phyloP scores from a whole-genome alignment of 805 yeast genomes.

The Sungouiozyma ichnusensis region DNA sequence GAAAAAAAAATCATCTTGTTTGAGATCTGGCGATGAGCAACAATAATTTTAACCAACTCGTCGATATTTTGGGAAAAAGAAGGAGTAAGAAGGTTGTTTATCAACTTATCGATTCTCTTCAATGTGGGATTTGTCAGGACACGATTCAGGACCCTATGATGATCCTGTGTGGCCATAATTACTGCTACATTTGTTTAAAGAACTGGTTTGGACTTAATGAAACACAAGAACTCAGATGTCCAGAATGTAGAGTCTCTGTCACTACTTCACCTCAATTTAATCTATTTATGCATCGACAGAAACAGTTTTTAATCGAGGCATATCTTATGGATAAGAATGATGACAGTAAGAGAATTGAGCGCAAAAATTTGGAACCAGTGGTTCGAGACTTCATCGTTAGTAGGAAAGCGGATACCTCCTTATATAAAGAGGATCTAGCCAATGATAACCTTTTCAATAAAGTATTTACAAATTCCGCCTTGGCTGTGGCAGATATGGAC shows the following conservation, averaged over 20 bases:
- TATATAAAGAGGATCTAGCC: constrained; percentile 14
- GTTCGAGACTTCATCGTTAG: constrained; percentile 3
- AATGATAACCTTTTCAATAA: constrained; percentile 37
- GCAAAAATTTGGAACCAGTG: background rate
- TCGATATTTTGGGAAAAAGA: constrained; percentile 6
- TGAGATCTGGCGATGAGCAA: background rate
- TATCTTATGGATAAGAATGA: constrained; percentile 11
- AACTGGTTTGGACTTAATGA: constrained; percentile 44
- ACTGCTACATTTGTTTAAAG: constrained; percentile 55
- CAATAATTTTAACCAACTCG: background rate
- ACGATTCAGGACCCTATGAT: constrained; percentile 55
- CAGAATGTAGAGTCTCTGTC: constrained; percentile 49
- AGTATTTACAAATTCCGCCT: constrained; percentile 38
- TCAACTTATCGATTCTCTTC: constrained; percentile 21
- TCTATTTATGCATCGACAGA: constrained; percentile 38
- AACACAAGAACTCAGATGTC: constrained; percentile 46
- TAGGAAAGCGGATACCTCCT: constrained; percentile 11
- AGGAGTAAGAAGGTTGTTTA: constrained; percentile 9
- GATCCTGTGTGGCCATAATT: constrained; percentile 62
- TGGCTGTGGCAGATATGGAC: constrained; percentile 48
- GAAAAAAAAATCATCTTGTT: no score
- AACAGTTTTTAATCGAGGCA: constrained; percentile 33
- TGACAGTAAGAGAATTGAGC: constrained; percentile 4
- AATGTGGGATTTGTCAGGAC: constrained; percentile 62
- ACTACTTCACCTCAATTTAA: constrained; percentile 44